Evolutionary conservation across 2,329 filamentous ascomycete species (phyloP).

Genomic region (Aspergillus sp.): DNA sequence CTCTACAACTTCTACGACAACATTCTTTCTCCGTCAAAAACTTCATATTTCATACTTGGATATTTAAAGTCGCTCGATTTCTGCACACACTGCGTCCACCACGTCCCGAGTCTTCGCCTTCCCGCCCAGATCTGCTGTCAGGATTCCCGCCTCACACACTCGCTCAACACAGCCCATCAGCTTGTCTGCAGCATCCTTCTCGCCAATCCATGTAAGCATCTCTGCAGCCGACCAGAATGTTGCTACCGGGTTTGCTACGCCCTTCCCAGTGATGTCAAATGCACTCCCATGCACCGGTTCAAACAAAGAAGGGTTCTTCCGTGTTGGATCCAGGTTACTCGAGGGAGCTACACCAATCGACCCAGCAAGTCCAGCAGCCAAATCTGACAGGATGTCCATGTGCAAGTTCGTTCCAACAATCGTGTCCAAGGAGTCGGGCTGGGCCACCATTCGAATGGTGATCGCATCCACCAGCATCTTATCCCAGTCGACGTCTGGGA

Average conservation of each 20-base stretch:
- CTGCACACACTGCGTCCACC: constrained; percentile 55
- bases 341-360: constrained; percentile 71
- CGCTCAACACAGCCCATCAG: constrained; percentile 61
- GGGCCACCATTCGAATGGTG: constrained; percentile 55
- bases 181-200: constrained; percentile 55
- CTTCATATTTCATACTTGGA: too few relatives aligned
- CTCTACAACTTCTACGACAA: too few relatives aligned
- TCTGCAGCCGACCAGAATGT: constrained; percentile 70
- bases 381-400: constrained; percentile 67
- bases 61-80: constrained; percentile 41
- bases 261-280: constrained; percentile 64
- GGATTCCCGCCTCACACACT: constrained; percentile 53
- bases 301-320: constrained; percentile 60
- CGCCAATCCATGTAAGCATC: constrained; percentile 63
- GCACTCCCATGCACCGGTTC: constrained; percentile 65
- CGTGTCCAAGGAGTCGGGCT: constrained; percentile 51
- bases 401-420: constrained; percentile 56
- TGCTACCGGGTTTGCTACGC: constrained; percentile 60
- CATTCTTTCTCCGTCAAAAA: neutral
- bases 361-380: constrained; percentile 67
- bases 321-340: constrained; percentile 64
- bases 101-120: constrained; percentile 56
- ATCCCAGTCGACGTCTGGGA: constrained; percentile 52
- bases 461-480: constrained; percentile 60
- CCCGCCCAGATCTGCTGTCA: constrained; percentile 61